Base-by-base conservation (phyloP, 2,329 filamentous ascomycete species). In the Geoglossum cookeanum region DNA sequence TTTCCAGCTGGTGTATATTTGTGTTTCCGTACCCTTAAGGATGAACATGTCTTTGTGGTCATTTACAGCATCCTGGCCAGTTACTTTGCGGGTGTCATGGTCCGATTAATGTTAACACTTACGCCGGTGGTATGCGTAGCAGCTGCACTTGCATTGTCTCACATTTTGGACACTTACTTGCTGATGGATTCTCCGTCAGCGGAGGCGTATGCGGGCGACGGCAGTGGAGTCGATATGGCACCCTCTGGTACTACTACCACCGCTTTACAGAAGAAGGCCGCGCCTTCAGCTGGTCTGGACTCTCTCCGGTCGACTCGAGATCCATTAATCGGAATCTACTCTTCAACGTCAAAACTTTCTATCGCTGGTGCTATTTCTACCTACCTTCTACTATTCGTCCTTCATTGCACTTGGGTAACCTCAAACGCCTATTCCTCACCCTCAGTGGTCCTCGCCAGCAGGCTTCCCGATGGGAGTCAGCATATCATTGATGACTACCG, bases 401-500 rank as follows among this genome's bases (percentile, higher is more conserved):
- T 91, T 56, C 92, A 98, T 75, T 98, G 92, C 74, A 98, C 92
- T 9, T 98, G 94, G 92, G 92, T 98, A 56, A 98, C 92, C 15
- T 97, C 92, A 4, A 97, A 97, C 67, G 94, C 92, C 29, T 98
- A 98, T 74, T 97, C 92, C 5, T 98, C 92, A 30, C 92, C 92
- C 4, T 98, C 92, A 0, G 92, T 98, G 55, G 92, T 98, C 33
- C 75, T 98, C 65, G 92, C 92, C 27, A 96, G 90, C 68, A 82
- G 83, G 63, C 77, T 95, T 73, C 89, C 91, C 1, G 92, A 98
- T 67, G 92, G 94, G 61, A 92, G 84, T 69, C 91, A 97, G 69
- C 90, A 94, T 72, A 98, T 98, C 68, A 98, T 98, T 66, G 92
- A 98, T 67, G 92, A 98, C 70, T 98, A 98, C 74, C 85, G 92